phyloP scores from a whole-genome alignment of 129 eudicot species.

The Apium graveolens region DNA sequence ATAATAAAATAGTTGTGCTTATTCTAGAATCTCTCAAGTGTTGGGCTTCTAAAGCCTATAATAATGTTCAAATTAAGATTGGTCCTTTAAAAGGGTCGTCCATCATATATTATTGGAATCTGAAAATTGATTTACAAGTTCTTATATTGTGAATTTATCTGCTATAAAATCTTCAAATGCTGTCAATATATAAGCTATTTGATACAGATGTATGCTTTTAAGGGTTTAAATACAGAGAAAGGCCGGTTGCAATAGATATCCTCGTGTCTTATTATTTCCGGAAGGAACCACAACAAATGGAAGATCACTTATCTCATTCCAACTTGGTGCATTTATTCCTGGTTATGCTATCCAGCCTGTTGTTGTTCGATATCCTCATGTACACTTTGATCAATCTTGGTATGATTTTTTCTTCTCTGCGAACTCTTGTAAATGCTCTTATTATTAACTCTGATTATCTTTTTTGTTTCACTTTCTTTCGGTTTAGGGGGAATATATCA shows the following conservation, averaged over 20 bases:
- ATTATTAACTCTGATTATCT: neutral
- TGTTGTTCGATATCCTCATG: slow-evolving; percentile 80
- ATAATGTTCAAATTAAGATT: neutral
- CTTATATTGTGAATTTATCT: neutral
- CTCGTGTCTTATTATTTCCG: slow-evolving; percentile 93
- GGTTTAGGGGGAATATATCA: slow-evolving; percentile 72
- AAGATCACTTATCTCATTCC: slow-evolving; percentile 70
- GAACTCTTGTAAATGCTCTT: neutral
- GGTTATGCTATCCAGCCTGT: slow-evolving; percentile 94
- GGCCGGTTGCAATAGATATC: slow-evolving; percentile 66
- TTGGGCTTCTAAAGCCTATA: neutral
- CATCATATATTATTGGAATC: neutral
- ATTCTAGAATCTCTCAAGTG: neutral
- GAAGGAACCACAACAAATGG: slow-evolving; percentile 99
- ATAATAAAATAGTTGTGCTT: neutral
- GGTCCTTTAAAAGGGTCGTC: neutral
- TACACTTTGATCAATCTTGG: slow-evolving; percentile 99
- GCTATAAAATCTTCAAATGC: slow-evolving; percentile 9
- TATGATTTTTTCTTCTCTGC: slow-evolving; percentile 15
- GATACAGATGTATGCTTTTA: slow-evolving; percentile 89
- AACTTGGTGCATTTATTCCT: slow-evolving; percentile 95
- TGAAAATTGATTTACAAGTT: neutral
- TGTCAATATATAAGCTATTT: slow-evolving; percentile 66
- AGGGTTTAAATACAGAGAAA: slow-evolving; percentile 96
- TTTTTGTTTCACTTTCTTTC: slow-evolving; percentile 15